Evolutionary conservation across 331 rosid genomes (phyloP), one percentile per base, ranked within the genome.

Genomic region (Saraca asoca): DNA sequence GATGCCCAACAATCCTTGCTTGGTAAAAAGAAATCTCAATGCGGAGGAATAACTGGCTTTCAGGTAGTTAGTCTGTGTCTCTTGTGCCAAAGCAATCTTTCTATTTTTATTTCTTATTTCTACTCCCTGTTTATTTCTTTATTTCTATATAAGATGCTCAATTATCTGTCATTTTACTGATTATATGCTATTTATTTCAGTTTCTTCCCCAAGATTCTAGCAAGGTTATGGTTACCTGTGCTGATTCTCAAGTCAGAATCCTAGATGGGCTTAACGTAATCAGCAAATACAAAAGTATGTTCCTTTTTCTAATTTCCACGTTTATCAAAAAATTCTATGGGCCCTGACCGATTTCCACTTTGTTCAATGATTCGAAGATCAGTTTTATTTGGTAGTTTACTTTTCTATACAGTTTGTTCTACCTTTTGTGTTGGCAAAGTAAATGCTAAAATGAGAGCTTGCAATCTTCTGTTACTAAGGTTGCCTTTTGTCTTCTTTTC

Each of bases 181-280:
- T 52, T 50, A 58, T 66, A 5, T 76, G 17, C 60, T 62, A 43
- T 74, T 68, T 58, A 38, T 46, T 82, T 59, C n/a, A 94, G 99
- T 94, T 81, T 79, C 82, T 75, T 78, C 92, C 93, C 7, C 85
- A 80, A 67, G 95, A 90, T 75, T 79, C 86, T 14, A 79, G 80
- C 87, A 86, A 80, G 69, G 85, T 90, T 45, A 81, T 94, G 90
- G 97, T 94, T 70, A 84, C 95, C 51, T 83, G 87, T 79, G 95
- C 99, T 12, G 92, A 86, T 80, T 94, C 97, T 45, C 88, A 78
- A 80, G 92, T 94, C 82, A 85, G 96, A 82, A 75, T 94, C 76
- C 91, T 94, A 73, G 85, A 83, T 5, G 99, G 95, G 73, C 78
- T 33, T 31, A 69, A 80, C 70, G 99, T 94, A 80, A 75, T 90